These are phyloP conservation scores for Bassia scoparia DNA, from an alignment of 148 eudicot species.

Conservation along the genomic window DNA sequence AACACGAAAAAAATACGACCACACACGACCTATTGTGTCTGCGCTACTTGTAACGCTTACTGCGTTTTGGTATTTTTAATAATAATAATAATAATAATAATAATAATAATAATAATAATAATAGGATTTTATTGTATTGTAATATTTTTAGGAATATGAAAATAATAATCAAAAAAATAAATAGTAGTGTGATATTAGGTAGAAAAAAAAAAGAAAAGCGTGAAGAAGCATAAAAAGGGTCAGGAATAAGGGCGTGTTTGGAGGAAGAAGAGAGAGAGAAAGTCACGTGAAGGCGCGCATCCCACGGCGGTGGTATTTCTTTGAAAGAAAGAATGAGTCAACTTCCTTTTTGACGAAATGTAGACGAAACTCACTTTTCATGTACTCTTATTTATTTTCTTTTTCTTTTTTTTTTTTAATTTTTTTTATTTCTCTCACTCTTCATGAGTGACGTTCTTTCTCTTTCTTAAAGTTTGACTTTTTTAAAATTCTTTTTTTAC, in stretches of 20 bases:
- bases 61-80: too few relatives aligned
- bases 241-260: conserved; percentile 21
- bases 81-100: too few relatives aligned
- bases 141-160: too few relatives aligned
- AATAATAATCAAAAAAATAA: too few relatives aligned
- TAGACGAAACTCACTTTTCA: conserved; percentile 45
- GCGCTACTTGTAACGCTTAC: too few relatives aligned
- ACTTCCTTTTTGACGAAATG: conserved; percentile 56
- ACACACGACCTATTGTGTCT: too few relatives aligned
- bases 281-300: conserved; percentile 59
- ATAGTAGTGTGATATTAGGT: too few relatives aligned
- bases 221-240: background rate
- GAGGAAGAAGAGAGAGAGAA: background rate
- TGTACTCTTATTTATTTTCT: conserved; percentile 12
- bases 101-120: too few relatives aligned
- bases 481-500: background rate
- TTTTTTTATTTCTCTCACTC: conserved; percentile 1
- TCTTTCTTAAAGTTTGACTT: background rate
- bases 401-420: background rate
- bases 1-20: too few relatives aligned
- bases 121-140: too few relatives aligned
- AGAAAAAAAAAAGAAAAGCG: background rate
- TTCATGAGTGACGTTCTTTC: conserved; percentile 44
- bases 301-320: conserved; percentile 49
- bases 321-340: conserved; percentile 51